phyloP scores from a whole-genome alignment of 78 protist species.

The Acrasis kona region DNA sequence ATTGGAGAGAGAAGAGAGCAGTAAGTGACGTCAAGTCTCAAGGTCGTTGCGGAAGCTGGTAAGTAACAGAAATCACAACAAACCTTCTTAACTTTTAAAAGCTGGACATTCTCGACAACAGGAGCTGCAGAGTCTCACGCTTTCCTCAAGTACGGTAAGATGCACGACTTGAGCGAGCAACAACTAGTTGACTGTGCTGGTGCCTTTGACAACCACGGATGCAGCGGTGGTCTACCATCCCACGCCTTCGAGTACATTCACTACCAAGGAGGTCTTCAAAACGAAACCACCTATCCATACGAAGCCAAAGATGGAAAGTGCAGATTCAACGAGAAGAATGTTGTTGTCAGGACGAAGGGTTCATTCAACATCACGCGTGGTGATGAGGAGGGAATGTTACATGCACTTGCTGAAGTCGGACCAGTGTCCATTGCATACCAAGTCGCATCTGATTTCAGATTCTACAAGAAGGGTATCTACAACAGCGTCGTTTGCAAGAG shows the following conservation, averaged over 20 bases:
- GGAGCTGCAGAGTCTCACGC: conserved; percentile 16
- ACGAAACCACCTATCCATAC: conserved; percentile 80
- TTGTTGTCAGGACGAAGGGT: too few relatives aligned
- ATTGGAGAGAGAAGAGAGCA: conserved; percentile 55
- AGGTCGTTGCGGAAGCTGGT: conserved; percentile 73
- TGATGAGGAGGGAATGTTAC: too few relatives aligned
- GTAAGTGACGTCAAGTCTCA: conserved; percentile 76
- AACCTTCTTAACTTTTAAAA: too few relatives aligned
- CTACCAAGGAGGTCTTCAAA: conserved; percentile 43
- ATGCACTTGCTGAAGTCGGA: too few relatives aligned
- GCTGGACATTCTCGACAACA: conserved; percentile 14
- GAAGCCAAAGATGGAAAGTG: conserved; percentile 20
- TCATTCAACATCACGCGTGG: too few relatives aligned
- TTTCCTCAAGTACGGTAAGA: not conserved
- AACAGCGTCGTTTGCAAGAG: not conserved
- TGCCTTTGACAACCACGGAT: conserved; percentile 4
- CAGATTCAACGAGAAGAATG: too few relatives aligned
- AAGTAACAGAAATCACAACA: too few relatives aligned
- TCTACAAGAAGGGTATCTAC: conserved; percentile 1
- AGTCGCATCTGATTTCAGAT: not conserved
- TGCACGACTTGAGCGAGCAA: conserved; percentile 10
- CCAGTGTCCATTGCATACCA: not conserved
- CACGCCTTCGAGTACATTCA: conserved; percentile 53
- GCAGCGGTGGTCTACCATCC: conserved; percentile 48
- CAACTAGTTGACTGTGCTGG: conserved; percentile 6